Evolutionary conservation across 768 basidiomycete genomes (phyloP).

Genomic region (Coprinopsis sp.): DNA sequence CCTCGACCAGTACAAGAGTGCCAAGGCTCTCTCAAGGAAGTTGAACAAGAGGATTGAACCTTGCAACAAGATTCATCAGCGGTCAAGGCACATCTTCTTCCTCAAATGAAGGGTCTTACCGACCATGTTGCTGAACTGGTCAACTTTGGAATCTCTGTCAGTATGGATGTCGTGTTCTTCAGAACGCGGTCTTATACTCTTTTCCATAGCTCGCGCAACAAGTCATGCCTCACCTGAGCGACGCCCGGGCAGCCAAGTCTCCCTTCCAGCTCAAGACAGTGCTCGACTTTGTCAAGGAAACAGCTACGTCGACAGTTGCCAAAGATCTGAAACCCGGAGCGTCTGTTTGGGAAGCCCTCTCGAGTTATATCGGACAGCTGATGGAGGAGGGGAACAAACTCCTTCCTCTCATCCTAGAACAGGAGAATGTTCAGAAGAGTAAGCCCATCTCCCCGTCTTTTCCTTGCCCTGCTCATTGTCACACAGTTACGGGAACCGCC

Average conservation of each 20-base stretch:
- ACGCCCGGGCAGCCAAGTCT: constrained; percentile 72
- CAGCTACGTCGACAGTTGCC: constrained; percentile 63
- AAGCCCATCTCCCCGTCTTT: constrained; percentile 20
- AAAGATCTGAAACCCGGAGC: constrained; percentile 61
- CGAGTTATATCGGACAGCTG: constrained; percentile 62
- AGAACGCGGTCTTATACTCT: constrained; percentile 2
- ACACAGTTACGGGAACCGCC: constrained; percentile 61
- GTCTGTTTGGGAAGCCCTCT: constrained; percentile 76
- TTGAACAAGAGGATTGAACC: constrained; percentile 78
- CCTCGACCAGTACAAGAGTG: constrained; percentile 75
- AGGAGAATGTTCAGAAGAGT: constrained; percentile 80
- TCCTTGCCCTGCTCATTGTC: constrained; percentile 4
- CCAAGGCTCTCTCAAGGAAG: constrained; percentile 81
- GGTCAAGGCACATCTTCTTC: constrained; percentile 63
- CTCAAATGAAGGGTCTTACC: constrained; percentile 68
- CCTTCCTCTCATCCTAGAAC: constrained; percentile 66
- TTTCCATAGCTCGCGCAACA: constrained; percentile 76
- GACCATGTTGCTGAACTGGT: constrained; percentile 75
- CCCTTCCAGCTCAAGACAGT: constrained; percentile 74
- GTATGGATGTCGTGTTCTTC: constrained; percentile 16
- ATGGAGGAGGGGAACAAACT: constrained; percentile 67
- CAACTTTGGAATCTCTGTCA: constrained; percentile 86
- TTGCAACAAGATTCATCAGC: constrained; percentile 68
- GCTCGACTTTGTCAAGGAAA: constrained; percentile 67
- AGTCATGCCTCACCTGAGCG: constrained; percentile 80